Base-by-base conservation (phyloP, 805 yeast species). In the Jamesozyma jinghongensis region DNA sequence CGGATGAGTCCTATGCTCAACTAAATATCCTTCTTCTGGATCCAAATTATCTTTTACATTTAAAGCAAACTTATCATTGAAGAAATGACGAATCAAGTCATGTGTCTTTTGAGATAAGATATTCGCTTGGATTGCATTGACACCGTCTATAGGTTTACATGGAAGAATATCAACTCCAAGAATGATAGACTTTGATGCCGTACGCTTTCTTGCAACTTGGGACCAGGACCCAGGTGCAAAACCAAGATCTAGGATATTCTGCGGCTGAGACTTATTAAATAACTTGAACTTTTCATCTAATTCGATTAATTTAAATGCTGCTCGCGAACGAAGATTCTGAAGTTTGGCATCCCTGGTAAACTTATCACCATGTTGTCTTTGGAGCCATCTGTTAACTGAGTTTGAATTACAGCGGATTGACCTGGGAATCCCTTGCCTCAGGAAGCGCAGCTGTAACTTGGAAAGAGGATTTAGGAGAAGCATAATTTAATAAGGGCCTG, bases 161-260 rank as follows among this genome's bases (percentile, higher is more conserved):
- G 85, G 81, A 17, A 90, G 67, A 27, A 92, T 69, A 62, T 92
- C 96, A 10, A 87, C 84, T 4, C 96, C 96, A 11, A 86, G 56
- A 3, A 86, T 75, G 17, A 69, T 65, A 1, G 86, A 81, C 2
- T 63, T 55, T 1, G 71, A 70, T 16, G 59, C 53, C 1, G 77
- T 69, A 41, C 73, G 59, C 40, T 74, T 74, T 7, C 73, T 63
- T 0, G 90, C 88, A 1, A 85, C 88, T 56, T 86, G 95, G 7
- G 90, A 75, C 96, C 96, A 86, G 3, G 95, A 87, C 0, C 96
- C 96, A 0, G 96, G 96, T 0, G 95, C 94, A 59, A 78, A 87
- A 0, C 96, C 95, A 35, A 92, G 65, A 64, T 92, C 98, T 4
- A 92, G 76, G 1, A 92, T 82, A 33, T 77, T 73, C 48, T 65